phyloP scores from a whole-genome alignment of 2,329 filamentous ascomycete species.

The Colletotrichum eremochloae region DNA sequence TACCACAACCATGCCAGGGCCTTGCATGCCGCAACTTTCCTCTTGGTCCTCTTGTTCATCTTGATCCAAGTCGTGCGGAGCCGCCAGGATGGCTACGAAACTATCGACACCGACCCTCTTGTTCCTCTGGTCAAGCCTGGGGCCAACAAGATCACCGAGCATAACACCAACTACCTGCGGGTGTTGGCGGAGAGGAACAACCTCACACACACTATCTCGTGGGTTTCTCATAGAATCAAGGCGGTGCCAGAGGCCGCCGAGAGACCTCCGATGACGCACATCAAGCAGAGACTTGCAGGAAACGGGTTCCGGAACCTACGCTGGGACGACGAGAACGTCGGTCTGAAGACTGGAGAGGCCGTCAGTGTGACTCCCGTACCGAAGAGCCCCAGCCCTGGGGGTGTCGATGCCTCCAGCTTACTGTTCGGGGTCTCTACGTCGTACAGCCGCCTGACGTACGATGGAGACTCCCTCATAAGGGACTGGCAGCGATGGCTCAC shows the following conservation, averaged over 20 bases:
- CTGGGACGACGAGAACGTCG: slow-evolving; percentile 21
- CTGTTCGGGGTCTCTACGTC: slow-evolving; percentile 55
- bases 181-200: slow-evolving; percentile 28
- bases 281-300: slow-evolving; percentile 12
- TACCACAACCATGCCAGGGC: slow-evolving; percentile 37
- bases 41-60: slow-evolving; percentile 36
- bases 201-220: slow-evolving; percentile 27
- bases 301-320: slow-evolving; percentile 18
- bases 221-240: slow-evolving; percentile 28
- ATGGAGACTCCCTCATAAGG: slow-evolving; percentile 55
- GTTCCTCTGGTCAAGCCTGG: slow-evolving; percentile 27
- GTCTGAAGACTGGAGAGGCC: not conserved
- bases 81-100: slow-evolving; percentile 29
- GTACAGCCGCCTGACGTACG: slow-evolving; percentile 55
- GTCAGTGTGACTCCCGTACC: slow-evolving; percentile 52
- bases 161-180: slow-evolving; percentile 20
- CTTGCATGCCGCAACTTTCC: slow-evolving; percentile 35
- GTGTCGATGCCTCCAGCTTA: slow-evolving; percentile 55
- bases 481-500: slow-evolving; percentile 63
- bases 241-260: slow-evolving; percentile 1
- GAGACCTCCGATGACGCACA: slow-evolving; percentile 21
- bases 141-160: not conserved
- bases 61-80: slow-evolving; percentile 26
- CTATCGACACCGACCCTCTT: slow-evolving; percentile 31
- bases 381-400: slow-evolving; percentile 48